Evolutionary conservation across 2,329 filamentous ascomycete species (phyloP), one percentile per base, ranked within the genome.

Genomic region (Colletotrichum cordylinicola): DNA sequence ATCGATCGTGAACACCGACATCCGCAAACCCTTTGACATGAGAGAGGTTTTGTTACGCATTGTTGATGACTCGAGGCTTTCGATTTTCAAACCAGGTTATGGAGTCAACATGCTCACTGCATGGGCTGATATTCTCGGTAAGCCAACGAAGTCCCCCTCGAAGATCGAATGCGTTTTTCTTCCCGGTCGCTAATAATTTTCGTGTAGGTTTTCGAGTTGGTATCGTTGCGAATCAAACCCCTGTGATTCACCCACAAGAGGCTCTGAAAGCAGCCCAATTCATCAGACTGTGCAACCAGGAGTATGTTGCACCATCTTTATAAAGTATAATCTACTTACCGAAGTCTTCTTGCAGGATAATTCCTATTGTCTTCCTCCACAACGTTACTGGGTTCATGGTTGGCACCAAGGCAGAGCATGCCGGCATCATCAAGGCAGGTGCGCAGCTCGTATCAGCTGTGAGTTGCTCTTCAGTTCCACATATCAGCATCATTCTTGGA

Each of bases 51-150:
- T 86, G 10, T 73, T 85, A 21, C 82, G 84, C 3, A 79, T 86
- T 16, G 83, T 86, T 2, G 84, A 86, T 72, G 84, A 83, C 48
- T 84, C 83, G 4, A 78, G 83, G 13, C 72, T 85, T 7, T 79
- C 80, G 1, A 62, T 78, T 1, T 85, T 85, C 80, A 86, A 86
- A 75, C 83, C 83, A 0, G 80, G 80, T 8, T 86, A 81, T 67
- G 84, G 84, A 18, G 73, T 75, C 0, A 82, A 82, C 37, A 79
- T 85, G 58, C 71, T 85, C 16, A 48, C 43, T n/a, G 43, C 43
- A 2, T 48, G 43, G 43, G 43, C 43, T 6, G 43, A 48, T 8
- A 21, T 48, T 48, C 43, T 48, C 10, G 43, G 43, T 48, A 48
- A 48, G 43, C n/a, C 43, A 5, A 48, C 6, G 1, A 21, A 10